Evolutionary conservation across 1,284 basidiomycete genomes (phyloP).

Genomic region (Pseudozyma sp.): DNA sequence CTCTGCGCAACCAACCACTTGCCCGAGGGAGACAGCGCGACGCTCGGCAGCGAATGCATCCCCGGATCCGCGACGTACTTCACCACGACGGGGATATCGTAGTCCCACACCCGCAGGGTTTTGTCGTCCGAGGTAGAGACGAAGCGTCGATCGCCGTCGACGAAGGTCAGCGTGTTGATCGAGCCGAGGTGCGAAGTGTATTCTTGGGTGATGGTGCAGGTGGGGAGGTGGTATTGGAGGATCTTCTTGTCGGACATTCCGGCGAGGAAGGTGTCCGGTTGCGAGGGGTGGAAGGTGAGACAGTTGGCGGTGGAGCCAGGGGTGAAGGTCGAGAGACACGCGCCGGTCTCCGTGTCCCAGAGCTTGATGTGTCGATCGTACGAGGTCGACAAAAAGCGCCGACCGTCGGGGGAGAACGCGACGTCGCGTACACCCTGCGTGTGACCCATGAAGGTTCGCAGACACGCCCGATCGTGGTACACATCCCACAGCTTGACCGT

Average conservation of each 20-base stretch:
- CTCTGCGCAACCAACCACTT: conserved; percentile 98
- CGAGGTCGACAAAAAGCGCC: conserved; percentile 87
- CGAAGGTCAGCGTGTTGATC: conserved; percentile 98
- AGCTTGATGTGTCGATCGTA: conserved; percentile 98
- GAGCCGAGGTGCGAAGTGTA: conserved; percentile 98
- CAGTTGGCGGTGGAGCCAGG: conserved; percentile 97
- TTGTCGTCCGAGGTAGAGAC: conserved; percentile 99
- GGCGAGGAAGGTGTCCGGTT: conserved; percentile 94
- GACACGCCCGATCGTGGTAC: conserved; percentile 94
- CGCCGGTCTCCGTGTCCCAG: conserved; percentile 98
- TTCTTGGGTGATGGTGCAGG: conserved; percentile 93
- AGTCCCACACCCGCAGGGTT: conserved; percentile 93
- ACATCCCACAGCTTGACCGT: conserved; percentile 99
- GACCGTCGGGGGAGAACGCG: conserved; percentile 91
- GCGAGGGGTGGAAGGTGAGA: conserved; percentile 92
- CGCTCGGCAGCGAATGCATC: conserved; percentile 99
- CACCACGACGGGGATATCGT: conserved; percentile 96
- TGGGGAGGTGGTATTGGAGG: conserved; percentile 95
- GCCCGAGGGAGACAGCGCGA: conserved; percentile 90
- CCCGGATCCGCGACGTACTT: conserved; percentile 99
- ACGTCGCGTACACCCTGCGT: conserved; percentile 96
- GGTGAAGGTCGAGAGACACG: conserved; percentile 92
- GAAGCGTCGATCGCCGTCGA: conserved; percentile 93
- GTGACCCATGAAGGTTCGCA: conserved; percentile 97
- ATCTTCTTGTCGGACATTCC: conserved; percentile 99